phyloP scores from a whole-genome alignment of 495 filamentous ascomycete genomes.

The Trichoderma parareesei region DNA sequence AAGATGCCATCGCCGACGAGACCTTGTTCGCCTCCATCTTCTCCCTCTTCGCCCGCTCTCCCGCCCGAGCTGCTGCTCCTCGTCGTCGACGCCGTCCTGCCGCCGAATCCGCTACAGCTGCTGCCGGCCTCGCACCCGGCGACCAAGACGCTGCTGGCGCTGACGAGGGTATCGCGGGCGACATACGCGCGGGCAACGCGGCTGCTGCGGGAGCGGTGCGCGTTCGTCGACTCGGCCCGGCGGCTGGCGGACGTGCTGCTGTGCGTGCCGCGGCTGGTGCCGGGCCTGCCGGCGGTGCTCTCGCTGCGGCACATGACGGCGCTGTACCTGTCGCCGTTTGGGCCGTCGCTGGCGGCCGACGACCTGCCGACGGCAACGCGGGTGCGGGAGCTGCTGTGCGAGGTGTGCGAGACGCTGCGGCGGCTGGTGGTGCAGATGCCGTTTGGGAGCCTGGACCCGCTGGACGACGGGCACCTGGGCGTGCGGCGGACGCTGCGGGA shows the following conservation, averaged over 20 bases:
- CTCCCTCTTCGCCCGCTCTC: neutral
- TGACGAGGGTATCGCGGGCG: conserved; percentile 19
- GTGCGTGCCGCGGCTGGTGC: conserved; percentile 10
- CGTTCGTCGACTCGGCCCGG: conserved; percentile 18
- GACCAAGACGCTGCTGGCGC: conserved; percentile 21
- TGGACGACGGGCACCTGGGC: conserved; percentile 15
- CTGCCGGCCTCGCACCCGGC: conserved; percentile 16
- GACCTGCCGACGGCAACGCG: conserved; percentile 12
- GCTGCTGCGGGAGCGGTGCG: conserved; percentile 22
- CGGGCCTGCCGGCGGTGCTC: conserved; percentile 11
- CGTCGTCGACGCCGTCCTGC: conserved; percentile 20
- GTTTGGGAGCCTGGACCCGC: conserved; percentile 16
- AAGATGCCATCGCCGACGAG: neutral
- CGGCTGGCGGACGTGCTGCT: conserved; percentile 11
- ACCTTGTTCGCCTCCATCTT: neutral
- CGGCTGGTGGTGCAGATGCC: conserved; percentile 21
- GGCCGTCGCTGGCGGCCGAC: conserved; percentile 2
- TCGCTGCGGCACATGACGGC: conserved; percentile 13
- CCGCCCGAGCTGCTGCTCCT: conserved; percentile 20
- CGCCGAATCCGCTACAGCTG: conserved; percentile 10
- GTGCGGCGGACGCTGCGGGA: conserved; percentile 20
- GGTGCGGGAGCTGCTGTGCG: conserved; percentile 17
- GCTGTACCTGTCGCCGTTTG: conserved; percentile 16
- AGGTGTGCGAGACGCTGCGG: conserved; percentile 16
- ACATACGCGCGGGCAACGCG: conserved; percentile 18